These are phyloP conservation scores for Fusarium tupiense DNA, from an alignment of 2,329 filamentous ascomycete species.

Conservation along the genomic window DNA sequence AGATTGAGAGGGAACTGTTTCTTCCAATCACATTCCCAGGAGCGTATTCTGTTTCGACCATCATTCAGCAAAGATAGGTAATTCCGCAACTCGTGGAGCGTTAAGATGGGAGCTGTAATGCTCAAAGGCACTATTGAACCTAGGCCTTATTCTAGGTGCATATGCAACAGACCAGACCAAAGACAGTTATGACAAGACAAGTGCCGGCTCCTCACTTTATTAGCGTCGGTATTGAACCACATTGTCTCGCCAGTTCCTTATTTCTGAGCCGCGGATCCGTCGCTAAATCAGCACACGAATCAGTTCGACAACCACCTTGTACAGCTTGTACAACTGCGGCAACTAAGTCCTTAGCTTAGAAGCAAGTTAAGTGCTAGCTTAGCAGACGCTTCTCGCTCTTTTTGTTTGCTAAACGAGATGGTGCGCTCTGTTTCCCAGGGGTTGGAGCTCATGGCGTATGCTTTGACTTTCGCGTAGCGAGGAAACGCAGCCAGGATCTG, in stretches of 20 bases:
- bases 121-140: neutral
- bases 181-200: neutral
- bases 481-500: neutral
- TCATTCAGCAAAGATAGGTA: neutral
- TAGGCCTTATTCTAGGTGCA: neutral
- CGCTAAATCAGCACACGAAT: neutral
- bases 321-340: neutral
- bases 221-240: constrained; percentile 21
- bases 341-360: neutral
- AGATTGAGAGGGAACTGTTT: neutral
- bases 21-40: neutral
- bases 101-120: neutral
- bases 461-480: neutral
- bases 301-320: neutral
- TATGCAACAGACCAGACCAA: neutral
- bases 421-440: neutral
- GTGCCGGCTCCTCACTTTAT: constrained; percentile 5
- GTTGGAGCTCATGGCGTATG: neutral
- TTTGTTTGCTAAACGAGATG: neutral
- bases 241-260: neutral
- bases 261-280: neutral
- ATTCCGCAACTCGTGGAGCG: neutral
- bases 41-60: neutral
- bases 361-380: neutral
- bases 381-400: neutral